Percentiles rank a stretch among this genome's conserved stretches.
phyloP scores from a whole-genome alignment of 2,329 filamentous ascomycete genomes.

The Colletotrichum orchidophilum region DNA sequence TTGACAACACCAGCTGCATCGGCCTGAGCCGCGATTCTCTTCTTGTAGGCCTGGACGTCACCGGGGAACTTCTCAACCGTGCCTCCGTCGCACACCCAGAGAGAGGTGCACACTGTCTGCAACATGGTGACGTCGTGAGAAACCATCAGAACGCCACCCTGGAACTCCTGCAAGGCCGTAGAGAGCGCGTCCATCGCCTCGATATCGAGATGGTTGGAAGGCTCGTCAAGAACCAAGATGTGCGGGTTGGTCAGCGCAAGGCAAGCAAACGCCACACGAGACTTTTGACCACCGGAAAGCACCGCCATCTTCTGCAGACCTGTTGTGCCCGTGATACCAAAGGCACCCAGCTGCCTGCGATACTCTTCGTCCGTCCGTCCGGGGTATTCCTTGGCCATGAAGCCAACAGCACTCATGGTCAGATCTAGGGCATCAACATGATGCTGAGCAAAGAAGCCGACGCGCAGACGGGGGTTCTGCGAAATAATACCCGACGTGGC shows the following conservation, averaged over 20 bases:
- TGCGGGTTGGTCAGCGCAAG: constrained; percentile 93
- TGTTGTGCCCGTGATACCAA: constrained; percentile 91
- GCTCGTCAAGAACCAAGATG: constrained; percentile 97
- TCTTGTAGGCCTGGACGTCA: constrained; percentile 97
- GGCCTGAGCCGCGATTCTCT: constrained; percentile 89
- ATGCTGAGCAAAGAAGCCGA: constrained; percentile 98
- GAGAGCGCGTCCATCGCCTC: constrained; percentile 98
- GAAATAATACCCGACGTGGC: constrained; percentile 85
- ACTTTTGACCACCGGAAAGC: constrained; percentile 97
- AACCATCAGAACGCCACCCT: constrained; percentile 97
- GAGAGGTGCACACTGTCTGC: constrained; percentile 90
- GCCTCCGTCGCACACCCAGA: constrained; percentile 97
- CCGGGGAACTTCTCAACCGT: constrained; percentile 96
- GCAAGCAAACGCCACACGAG: constrained; percentile 97
- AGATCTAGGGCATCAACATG: constrained; percentile 97
- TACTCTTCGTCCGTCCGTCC: constrained; percentile 97
- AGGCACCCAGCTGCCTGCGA: constrained; percentile 90
- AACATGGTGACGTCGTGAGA: constrained; percentile 99
- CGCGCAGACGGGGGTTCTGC: constrained; percentile 84
- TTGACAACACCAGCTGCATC: constrained; percentile 87
- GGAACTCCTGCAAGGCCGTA: constrained; percentile 83
- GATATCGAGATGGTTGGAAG: constrained; percentile 98
- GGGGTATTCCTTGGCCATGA: constrained; percentile 93
- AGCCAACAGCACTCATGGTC: constrained; percentile 87
- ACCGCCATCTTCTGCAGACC: constrained; percentile 95